Base-by-base conservation (phyloP, 2,329 filamentous ascomycete species). In the Fusarium albosuccineum region DNA sequence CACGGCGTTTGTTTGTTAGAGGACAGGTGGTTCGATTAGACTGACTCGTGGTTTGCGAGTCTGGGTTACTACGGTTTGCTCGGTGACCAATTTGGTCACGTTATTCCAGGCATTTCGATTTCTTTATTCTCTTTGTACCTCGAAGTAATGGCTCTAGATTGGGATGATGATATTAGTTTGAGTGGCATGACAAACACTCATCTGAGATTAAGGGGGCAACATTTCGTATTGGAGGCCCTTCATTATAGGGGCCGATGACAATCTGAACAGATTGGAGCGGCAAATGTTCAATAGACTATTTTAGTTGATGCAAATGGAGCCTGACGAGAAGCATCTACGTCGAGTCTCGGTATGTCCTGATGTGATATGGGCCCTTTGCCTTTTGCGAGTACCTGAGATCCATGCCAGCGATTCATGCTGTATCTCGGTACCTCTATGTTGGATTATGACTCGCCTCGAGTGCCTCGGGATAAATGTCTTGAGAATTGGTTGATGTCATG, bases 1-100 rank as follows among this genome's bases (percentile, higher is more conserved):
- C 56, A 71, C 62, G 71, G 72, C 70, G 72, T 74, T 74, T 73
- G 67, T 72, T 73, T 68, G 71, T 71, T 73, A 74, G 70, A 74
- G 63, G 67, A 58, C 58, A 60, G 59, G 61, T 73, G 68, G 70
- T 67, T 73, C 67, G 67, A 69, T 65, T 74, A 74, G 72, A 74
- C 69, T 55, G 71, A 66, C 71, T 73, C 61, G 53, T 52, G 14
- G 36, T 57, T 65, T 64, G 45, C 60, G 70, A 62, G 71, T 73
- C 62, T 71, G 57, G 71, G 68, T 73, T 56, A 63, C 62, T 56
- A 63, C 62, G 71, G 67, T 64, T 73, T 72, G 68, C 68, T 59
- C 59, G 60, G 60, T 52, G 69, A 60, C 60, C 57, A 45, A 36
- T 71, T 73, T 69, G 62, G 62, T 64, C 52, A 65, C 55, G 65